phyloP scores from a whole-genome alignment of 345 rosid genomes.

The Euphorbia peplus region DNA sequence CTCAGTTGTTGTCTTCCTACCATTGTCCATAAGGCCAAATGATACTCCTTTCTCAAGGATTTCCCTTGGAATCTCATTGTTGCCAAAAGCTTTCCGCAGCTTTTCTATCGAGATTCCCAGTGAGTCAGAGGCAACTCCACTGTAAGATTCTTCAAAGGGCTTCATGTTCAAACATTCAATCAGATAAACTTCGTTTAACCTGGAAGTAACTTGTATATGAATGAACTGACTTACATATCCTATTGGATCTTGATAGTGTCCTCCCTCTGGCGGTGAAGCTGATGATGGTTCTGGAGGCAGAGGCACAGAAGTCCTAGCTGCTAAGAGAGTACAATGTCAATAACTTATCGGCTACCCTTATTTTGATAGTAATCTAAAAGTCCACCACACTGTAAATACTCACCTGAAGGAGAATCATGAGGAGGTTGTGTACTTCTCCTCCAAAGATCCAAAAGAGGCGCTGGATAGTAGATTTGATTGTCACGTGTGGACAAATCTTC shows the following conservation, averaged over 20 bases:
- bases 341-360: constrained; percentile 17
- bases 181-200: constrained; percentile 18
- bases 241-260: constrained; percentile 31
- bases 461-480: constrained; percentile 52
- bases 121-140: constrained; percentile 42
- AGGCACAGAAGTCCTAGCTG: constrained; percentile 53
- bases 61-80: constrained; percentile 29
- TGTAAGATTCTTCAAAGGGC: constrained; percentile 51
- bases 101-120: constrained; percentile 47
- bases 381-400: constrained; percentile 19
- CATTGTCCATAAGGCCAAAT: constrained; percentile 35
- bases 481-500: constrained; percentile 33
- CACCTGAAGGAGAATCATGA: constrained; percentile 60
- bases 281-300: constrained; percentile 46
- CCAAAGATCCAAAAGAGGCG: constrained; percentile 64
- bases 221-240: constrained; percentile 44
- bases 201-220: constrained; percentile 11
- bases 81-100: constrained; percentile 25
- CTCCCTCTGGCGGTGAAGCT: constrained; percentile 39
- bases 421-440: constrained; percentile 46
- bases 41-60: constrained; percentile 33
- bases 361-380: constrained; percentile 15
- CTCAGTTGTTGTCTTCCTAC: constrained; percentile 27
- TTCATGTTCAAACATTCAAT: constrained; percentile 32
- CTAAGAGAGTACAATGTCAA: constrained; percentile 16